Evolutionary conservation across 2,329 filamentous ascomycete genomes (phyloP).

Genomic region (Lojkania enalia): DNA sequence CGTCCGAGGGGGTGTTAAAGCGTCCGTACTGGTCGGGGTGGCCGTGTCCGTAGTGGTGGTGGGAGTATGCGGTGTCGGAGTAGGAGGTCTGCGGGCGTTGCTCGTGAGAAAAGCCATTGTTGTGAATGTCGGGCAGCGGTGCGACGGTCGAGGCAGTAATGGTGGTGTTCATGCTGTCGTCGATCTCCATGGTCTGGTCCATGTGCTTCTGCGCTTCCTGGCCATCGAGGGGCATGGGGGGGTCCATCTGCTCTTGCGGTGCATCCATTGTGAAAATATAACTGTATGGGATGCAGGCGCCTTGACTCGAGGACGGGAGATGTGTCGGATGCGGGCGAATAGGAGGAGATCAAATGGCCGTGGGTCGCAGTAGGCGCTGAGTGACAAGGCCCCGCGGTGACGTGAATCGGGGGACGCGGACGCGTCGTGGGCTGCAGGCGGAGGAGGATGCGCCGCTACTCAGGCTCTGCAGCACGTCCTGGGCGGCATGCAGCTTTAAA

Average conservation of each 20-base stretch:
- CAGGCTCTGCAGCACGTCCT: conserved; percentile 13
- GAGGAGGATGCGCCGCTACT: conserved; percentile 6
- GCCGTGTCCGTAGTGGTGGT: conserved; percentile 43
- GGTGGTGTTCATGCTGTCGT: conserved; percentile 54
- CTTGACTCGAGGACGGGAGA: conserved; percentile 19
- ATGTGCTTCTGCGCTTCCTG: conserved; percentile 36
- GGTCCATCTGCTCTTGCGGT: conserved; percentile 21
- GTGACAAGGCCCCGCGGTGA: conserved; percentile 27
- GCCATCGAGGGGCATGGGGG: neutral
- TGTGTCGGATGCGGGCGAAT: conserved; percentile 28
- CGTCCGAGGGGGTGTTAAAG: conserved; percentile 53
- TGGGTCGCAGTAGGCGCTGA: conserved; percentile 24
- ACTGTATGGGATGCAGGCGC: conserved; percentile 14
- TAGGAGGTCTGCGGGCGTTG: conserved; percentile 58
- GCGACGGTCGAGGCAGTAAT: conserved; percentile 47
- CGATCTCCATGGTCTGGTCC: conserved; percentile 46
- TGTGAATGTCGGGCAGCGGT: conserved; percentile 45
- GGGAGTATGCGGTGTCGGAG: conserved; percentile 53
- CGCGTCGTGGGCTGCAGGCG: conserved; percentile 31
- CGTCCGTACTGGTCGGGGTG: conserved; percentile 35
- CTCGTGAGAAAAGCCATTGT: conserved; percentile 39
- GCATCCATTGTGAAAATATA: conserved; percentile 15
- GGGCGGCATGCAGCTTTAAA: conserved; percentile 14
- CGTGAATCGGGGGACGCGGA: conserved; percentile 26
- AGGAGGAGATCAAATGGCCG: conserved; percentile 23